A percentile compares a stretch with the other conserved stretches of the same genome.
Evolutionary conservation across 805 yeast genomes (phyloP).

Genomic region (Starmerella potacharoeniae): DNA sequence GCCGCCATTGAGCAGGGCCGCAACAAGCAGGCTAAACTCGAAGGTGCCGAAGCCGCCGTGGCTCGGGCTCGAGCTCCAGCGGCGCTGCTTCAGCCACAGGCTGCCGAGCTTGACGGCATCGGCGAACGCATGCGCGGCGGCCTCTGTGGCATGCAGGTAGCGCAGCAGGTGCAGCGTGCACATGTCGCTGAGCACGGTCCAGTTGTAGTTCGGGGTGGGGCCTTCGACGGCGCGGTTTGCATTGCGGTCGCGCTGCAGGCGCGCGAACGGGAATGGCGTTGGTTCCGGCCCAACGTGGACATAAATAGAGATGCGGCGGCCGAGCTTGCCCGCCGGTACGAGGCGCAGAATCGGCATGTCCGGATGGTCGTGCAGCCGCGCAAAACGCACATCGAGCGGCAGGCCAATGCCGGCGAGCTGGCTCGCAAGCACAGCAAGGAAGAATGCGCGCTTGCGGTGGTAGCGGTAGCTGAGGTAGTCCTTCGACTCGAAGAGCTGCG

Average conservation of each 20-base stretch:
- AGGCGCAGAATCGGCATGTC: constrained; percentile 64
- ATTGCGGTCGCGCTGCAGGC: constrained; percentile 68
- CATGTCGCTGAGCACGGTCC: constrained; percentile 61
- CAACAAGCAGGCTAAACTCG: constrained; percentile 73
- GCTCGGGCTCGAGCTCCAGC: constrained; percentile 51
- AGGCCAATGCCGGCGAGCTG: constrained; percentile 32
- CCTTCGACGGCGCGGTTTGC: constrained; percentile 44
- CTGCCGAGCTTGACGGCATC: constrained; percentile 83
- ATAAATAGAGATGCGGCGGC: constrained; percentile 52
- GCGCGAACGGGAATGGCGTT: constrained; percentile 57
- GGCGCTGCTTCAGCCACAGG: constrained; percentile 83
- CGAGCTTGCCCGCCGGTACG: constrained; percentile 22
- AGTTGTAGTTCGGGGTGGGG: constrained; percentile 81
- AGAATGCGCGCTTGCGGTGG: constrained; percentile 79
- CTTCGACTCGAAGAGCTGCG: constrained; percentile 60
- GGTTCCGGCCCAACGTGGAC: constrained; percentile 62
- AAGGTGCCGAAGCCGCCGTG: constrained; percentile 77
- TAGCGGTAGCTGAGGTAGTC: constrained; percentile 87
- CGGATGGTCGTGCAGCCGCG: constrained; percentile 62
- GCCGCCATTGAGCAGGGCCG: constrained; percentile 65
- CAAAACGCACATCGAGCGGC: constrained; percentile 43
- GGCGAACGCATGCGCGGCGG: constrained; percentile 48
- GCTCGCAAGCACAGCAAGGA: constrained; percentile 60
- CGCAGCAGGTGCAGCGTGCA: constrained; percentile 60
- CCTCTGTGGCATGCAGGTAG: constrained; percentile 58